Percentiles rank a stretch among this genome's conserved stretches.
Evolutionary conservation across 306 rosid species (phyloP).

Genomic region (Trichosanthes cucumerina): DNA sequence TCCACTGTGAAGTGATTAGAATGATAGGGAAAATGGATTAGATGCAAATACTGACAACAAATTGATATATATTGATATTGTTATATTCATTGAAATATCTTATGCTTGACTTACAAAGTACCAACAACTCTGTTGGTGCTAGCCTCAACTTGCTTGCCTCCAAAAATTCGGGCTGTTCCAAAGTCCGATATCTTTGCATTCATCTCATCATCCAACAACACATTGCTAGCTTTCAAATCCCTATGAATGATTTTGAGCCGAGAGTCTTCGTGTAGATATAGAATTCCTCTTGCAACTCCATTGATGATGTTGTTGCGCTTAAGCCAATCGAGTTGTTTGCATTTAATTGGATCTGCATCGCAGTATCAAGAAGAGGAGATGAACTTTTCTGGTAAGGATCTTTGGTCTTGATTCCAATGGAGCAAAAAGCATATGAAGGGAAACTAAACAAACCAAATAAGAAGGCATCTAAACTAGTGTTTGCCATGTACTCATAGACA

Average conservation of each 20-base stretch:
- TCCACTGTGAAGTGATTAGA: conserved; percentile 19
- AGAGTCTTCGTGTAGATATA: conserved; percentile 46
- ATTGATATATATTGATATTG: not conserved
- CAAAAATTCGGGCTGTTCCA: conserved; percentile 33
- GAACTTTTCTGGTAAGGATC: not conserved
- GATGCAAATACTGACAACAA: not conserved
- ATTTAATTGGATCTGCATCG: conserved; percentile 22
- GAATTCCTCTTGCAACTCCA: conserved; percentile 37
- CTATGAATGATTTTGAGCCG: conserved; percentile 43
- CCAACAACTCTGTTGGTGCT: conserved; percentile 38
- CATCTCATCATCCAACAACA: conserved; percentile 31
- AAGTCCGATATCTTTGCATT: conserved; percentile 44
- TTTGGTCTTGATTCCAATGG: not conserved
- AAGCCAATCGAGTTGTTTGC: conserved; percentile 26
- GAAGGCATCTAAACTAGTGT: conserved; percentile 23
- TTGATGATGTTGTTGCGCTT: conserved; percentile 25
- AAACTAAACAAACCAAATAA: conserved; percentile 16
- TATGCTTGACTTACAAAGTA: conserved; percentile 30
- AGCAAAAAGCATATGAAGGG: not conserved
- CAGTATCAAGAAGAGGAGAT: not conserved
- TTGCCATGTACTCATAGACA: conserved; percentile 48
- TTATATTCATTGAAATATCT: not conserved
- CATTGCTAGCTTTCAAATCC: conserved; percentile 39
- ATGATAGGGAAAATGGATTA: not conserved
- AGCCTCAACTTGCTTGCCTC: conserved; percentile 33